Base-by-base conservation (phyloP, 176 grass and related monocot species). In the Chrysopogon serrulatus region DNA sequence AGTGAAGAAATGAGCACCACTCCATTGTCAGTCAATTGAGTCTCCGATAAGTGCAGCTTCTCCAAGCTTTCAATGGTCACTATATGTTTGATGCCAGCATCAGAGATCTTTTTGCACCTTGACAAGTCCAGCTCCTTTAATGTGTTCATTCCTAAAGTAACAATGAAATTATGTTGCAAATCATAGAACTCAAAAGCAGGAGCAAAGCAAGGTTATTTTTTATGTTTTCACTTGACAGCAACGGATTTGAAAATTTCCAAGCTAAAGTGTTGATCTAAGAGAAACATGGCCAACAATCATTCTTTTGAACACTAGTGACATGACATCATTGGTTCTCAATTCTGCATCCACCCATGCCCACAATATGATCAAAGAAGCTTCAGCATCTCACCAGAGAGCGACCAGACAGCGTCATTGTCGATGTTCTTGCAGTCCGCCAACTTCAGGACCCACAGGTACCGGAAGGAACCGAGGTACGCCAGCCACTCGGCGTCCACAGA, bases 101-200 rank as follows among this genome's bases (percentile, higher is more conserved):
- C 87, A 86, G 84, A 85, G 27, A 98, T 77, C 86, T 90, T 98
- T 24, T 82, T 61, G 88, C 96, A 93, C 42, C 92, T 91, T 24
- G 96, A 98, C 76, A 98, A 35, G 75, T 95, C 87, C 82, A 98
- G 83, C 42, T 98, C 91, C 31, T 90, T 98, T 48, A 95, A 81
- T 70, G 68, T 84, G 30, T 60, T 48, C 87, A 98, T 98, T 53
- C 96, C 93, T 98, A 85, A 39, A 60, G 18, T 24, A 83, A 79
- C 44, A 59, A 10, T 17, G 34, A 65, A 26, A 33, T 26, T 56
- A 4, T 3, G 10, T 67, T 35, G 14, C 31, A 48, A 16, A 28
- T 3, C 10, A 13, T 18, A 42, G 16, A 60, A 60, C 56, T 60
- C 56, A n/a, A n/a, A n/a, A n/a, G 56, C 56, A 60, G n/a, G 56